Percentiles rank a stretch among this genome's conserved stretches.
These are phyloP conservation scores for Dichotomocladium elegans DNA, from an alignment of 371 early-diverging fungal genomes.

Conservation along the genomic window DNA sequence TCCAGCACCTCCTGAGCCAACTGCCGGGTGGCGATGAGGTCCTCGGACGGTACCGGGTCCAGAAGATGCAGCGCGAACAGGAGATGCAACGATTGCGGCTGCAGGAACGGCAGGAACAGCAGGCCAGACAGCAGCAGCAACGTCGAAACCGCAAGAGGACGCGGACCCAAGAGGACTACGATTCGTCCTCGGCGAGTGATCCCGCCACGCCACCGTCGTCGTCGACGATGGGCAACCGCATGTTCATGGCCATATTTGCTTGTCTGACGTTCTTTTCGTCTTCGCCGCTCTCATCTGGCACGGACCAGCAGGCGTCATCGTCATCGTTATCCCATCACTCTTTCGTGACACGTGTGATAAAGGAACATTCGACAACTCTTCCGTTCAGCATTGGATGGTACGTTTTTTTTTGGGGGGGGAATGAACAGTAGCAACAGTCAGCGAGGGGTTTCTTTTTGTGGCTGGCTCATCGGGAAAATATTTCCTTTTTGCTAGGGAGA, in stretches of 20 bases:
- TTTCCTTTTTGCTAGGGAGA: no score
- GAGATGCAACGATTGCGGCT: slow-evolving; percentile 21
- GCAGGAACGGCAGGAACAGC: slow-evolving; percentile 23
- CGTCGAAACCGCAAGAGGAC: slow-evolving; percentile 22
- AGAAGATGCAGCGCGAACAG: slow-evolving; percentile 33
- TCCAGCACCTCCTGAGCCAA: slow-evolving; percentile 46
- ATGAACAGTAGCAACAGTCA: no score
- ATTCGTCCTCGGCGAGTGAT: slow-evolving; percentile 17
- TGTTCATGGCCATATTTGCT: slow-evolving; percentile 46
- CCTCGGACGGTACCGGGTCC: slow-evolving; percentile 28
- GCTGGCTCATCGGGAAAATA: no score
- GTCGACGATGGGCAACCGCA: slow-evolving; percentile 23
- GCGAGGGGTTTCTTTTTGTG: no score
- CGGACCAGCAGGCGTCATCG: no score
- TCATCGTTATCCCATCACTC: no score
- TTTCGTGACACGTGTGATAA: no score
- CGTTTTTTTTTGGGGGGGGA: no score
- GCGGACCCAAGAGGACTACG: slow-evolving; percentile 20
- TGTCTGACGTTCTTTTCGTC: slow-evolving; percentile 41
- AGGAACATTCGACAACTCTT: no score
- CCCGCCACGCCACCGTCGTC: slow-evolving; percentile 25
- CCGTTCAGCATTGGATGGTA: no score
- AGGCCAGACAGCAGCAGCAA: slow-evolving; percentile 24
- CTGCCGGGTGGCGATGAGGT: slow-evolving; percentile 55
- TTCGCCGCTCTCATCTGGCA: slow-evolving; percentile 35